A percentile compares a stretch with the other conserved stretches of the same genome.
These are phyloP conservation scores for Eucommia ulmoides DNA, from an alignment of 257 asterid species.

Conservation along the genomic window DNA sequence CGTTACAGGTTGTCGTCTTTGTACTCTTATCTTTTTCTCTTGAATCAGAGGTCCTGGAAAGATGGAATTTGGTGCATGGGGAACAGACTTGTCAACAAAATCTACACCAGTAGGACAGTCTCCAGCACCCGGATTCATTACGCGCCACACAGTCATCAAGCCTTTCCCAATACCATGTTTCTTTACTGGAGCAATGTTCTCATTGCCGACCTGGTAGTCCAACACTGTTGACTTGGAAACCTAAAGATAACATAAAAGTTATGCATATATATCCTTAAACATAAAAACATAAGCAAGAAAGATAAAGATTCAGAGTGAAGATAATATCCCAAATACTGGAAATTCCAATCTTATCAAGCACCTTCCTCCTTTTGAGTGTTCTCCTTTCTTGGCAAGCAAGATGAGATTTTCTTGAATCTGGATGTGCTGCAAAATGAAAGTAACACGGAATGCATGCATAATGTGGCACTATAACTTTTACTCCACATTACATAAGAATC, in stretches of 20 bases:
- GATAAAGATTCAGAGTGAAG: slow-evolving; percentile 5
- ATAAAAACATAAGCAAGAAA: slow-evolving; percentile 7
- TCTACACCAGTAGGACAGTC: slow-evolving; percentile 27
- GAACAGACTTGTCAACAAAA: slow-evolving; percentile 13
- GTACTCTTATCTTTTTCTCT: slow-evolving; percentile 50
- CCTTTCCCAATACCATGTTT: slow-evolving; percentile 57
- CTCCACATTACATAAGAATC: no score
- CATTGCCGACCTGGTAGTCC: slow-evolving; percentile 31
- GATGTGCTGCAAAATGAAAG: slow-evolving; percentile 7
- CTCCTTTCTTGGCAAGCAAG: slow-evolving; percentile 28
- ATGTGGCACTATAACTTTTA: no score
- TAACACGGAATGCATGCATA: no score
- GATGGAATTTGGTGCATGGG: background rate
- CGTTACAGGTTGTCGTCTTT: slow-evolving; percentile 44
- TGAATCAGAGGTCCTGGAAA: slow-evolving; percentile 7
- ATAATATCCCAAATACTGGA: slow-evolving; percentile 1
- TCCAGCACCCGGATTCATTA: slow-evolving; percentile 24
- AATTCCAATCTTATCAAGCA: slow-evolving; percentile 13
- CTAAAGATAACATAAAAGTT: no score
- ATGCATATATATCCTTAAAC: slow-evolving; percentile 3
- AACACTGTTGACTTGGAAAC: slow-evolving; percentile 26
- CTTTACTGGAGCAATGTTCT: slow-evolving; percentile 15
- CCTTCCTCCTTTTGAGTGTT: slow-evolving; percentile 62
- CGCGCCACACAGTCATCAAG: slow-evolving; percentile 48
- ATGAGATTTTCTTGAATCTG: slow-evolving; percentile 47